Base-by-base conservation (phyloP, 805 yeast genomes). In the Starmera pachycereana region DNA sequence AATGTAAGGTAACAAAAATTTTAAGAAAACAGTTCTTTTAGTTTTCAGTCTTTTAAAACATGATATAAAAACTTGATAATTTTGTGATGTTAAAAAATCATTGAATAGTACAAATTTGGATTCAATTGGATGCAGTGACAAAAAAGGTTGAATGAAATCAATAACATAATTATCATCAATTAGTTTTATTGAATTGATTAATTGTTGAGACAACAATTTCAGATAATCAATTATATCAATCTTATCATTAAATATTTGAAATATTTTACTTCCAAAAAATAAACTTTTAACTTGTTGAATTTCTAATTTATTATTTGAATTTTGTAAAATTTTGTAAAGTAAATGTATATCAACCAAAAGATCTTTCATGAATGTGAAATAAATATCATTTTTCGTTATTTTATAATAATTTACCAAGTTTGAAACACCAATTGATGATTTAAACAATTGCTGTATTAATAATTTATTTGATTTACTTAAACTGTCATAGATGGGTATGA, bases 121-220 rank as follows among this genome's bases (percentile, higher is more conserved):
- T 29, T 53, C 54, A 10, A 53, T 36, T 13, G 58, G 54, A 32
- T 54, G 59, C 3, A 54, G 36, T 13, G 57, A 45, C 12, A 54
- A 39, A 22, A 31, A 51, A 3, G 50, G 13, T 13, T 50, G 32
- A 22, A 54, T 37, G 38, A 42, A 48, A 0, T 47, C 51, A 8
- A 42, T 34, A 1, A 39, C 22, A 4, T 33, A 29, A 2, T 41
- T 32, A 3, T 31, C 36, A 8, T 28, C 16, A 18, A 3, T 4
- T 32, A 34, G 40, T 18, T 42, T 41, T 1, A 42, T 38, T 30
- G 8, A n/a, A 12, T 46, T 45, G 2, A 54, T 19, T 8, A 52
- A 36, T 28, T 54, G 58, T 9, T 37, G 33, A 1, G 37, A 37
- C 6, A 50, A 8, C 0, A 54, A 18, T 5, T 14, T 12, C n/a